Conservation (phyloP, 306 rosid species). For the Oemleria cerasiformis region DNA sequence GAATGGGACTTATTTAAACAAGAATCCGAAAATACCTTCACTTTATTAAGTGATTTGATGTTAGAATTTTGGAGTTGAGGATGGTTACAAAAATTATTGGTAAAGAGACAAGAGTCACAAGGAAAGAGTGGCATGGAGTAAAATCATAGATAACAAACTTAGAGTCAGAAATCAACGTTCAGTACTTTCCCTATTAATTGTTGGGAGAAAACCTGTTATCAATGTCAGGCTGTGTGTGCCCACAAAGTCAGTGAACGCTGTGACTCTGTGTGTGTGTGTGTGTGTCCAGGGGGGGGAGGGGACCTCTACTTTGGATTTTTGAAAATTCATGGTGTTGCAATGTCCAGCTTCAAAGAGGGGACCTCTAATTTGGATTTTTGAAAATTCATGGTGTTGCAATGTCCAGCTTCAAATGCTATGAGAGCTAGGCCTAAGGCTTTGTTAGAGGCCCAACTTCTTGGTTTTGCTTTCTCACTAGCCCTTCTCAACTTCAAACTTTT, state of each 20-base stretch:
- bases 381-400: background rate
- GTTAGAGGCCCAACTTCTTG: background rate
- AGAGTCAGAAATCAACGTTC: slow-evolving; percentile 3
- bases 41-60: background rate
- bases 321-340: background rate
- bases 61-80: background rate
- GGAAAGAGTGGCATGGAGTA: slow-evolving; percentile 12
- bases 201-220: slow-evolving; percentile 1
- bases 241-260: background rate
- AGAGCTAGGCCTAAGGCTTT: background rate
- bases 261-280: background rate
- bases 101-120: slow-evolving; percentile 9
- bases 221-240: background rate
- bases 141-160: slow-evolving; percentile 1
- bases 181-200: background rate
- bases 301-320: slow-evolving; percentile 8
- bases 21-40: background rate
- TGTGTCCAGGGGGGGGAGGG: background rate
- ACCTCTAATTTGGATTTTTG: slow-evolving; percentile 6
- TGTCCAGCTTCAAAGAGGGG: slow-evolving; percentile 8
- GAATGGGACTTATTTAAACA: no score
- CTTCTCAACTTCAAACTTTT: background rate
- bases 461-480: background rate
- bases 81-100: background rate
- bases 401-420: background rate